Base-by-base conservation (phyloP, 495 filamentous ascomycete species). In the Neurospora intermedia region DNA sequence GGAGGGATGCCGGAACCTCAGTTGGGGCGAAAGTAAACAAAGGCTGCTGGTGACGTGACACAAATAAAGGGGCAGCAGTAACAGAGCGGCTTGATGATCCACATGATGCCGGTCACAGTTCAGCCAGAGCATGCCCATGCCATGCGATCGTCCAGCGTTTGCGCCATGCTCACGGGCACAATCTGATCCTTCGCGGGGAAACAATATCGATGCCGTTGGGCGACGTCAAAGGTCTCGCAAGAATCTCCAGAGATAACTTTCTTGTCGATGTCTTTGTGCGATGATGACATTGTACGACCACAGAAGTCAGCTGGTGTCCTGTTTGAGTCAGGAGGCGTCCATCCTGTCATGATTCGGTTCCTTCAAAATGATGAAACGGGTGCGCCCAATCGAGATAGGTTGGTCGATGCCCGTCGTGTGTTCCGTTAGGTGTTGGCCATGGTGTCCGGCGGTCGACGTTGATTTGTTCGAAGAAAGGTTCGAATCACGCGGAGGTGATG, bases 21-120 rank as follows among this genome's bases (percentile, higher is more conserved):
- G 1, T 16, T 8, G 31, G 70, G 76, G 59, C 54, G 62, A 43
- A 20, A 54, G 76, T 75, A 72, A 77, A 75, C 70, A 77, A 69
- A 69, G 23, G 31, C 38, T 41, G 46, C 45, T 13, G 40, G 48
- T 46, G n/a, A 5, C 39, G 43, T 48, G 5, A 9, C 27, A 18
- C 41, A 18, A 42, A 40, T 9, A 69, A 70, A 73, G 31, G 66
- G 27, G 54, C 23, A 42, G 27, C 23, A n/a, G 20, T 15, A 10
- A 45, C 62, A 41, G 27, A 35, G 31, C 39, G 41, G 20, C 2
- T 69, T 43, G 35, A n/a, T 1, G 43, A 20, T 59, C 48, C 48
- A 11, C 16, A 16, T 23, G 15, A 7, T 16, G 39, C 39, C 7
- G 39, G 39, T 39, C 39, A 39, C 39, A 39, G 39, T 8, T 39